Base-by-base conservation (phyloP, 2,329 filamentous ascomycete species). In the Alternaria incomplexa region DNA sequence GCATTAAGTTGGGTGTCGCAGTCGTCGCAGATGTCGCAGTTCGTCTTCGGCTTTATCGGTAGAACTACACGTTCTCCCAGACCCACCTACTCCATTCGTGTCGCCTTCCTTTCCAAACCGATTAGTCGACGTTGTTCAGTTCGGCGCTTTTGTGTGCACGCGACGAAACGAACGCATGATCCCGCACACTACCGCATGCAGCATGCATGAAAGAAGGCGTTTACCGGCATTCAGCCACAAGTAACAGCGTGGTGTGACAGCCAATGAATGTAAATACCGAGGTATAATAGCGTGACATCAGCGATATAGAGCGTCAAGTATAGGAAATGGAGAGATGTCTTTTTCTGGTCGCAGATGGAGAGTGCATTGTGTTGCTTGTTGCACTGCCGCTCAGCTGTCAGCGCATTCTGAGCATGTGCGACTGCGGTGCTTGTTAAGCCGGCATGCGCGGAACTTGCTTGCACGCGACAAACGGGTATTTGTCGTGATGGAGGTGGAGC, bases 131-230 rank as follows among this genome's bases (percentile, higher is more conserved):
- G 26, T 25, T n/a, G 9, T 52, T 23, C 51, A 15, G 51, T 52
- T 36, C 51, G 32, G 51, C 15, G 28, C 20, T 30, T 54, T 54
- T 36, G 36, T 17, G 17, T 45, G 56, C 60, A 45, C 48, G 56
- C 56, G 48, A 48, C 36, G 23, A 43, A 51, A 48, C 36, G 30
- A 43, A 55, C 58, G 60, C 60, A 62, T 50, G 44, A 50, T 28
- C 50, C 60, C 30, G 20, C 60, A 44, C 44, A 43, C 26, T 47
- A 12, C 36, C 44, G n/a, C 32, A 28, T 59, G 60, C 48, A 62
- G 43, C 28, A 15, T 36, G 48, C 48, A 30, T 52, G 28, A 30
- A 22, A 32, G 44, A 44, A 50, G 32, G 44, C 32, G 50, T 55
- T 45, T 44, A 28, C 43, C 22, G 20, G 44, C 28, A 40, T 22